Evolutionary conservation across 441 rosid species (phyloP).

Genomic region (Hura crepitans): DNA sequence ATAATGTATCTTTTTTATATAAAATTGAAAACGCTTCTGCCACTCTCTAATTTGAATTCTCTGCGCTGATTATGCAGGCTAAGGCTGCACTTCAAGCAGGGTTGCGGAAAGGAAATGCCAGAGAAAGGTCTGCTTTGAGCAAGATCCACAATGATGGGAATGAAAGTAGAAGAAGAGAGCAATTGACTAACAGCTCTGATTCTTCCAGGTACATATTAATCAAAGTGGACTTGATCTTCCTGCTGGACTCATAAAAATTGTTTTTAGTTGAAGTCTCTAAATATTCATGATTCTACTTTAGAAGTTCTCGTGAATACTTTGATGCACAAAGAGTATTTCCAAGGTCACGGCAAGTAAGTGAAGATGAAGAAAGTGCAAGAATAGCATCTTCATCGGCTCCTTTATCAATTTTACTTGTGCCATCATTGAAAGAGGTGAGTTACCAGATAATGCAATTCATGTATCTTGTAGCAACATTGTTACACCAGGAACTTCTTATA

Average conservation of each 20-base stretch:
- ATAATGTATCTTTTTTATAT: background rate
- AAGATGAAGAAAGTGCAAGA: conserved; percentile 66
- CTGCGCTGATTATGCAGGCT: conserved; percentile 59
- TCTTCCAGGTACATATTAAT: conserved; percentile 57
- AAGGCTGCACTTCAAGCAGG: conserved; percentile 82
- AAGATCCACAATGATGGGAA: conserved; percentile 51
- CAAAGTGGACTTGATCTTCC: conserved; percentile 16
- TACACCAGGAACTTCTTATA: background rate
- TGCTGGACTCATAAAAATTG: background rate
- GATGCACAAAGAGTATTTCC: conserved; percentile 48
- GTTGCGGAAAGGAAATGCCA: conserved; percentile 63
- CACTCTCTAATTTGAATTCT: too few species aligned
- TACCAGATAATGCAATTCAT: conserved; percentile 4
- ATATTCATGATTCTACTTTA: conserved; percentile 23
- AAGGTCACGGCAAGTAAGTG: conserved; percentile 48
- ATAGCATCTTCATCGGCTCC: conserved; percentile 57
- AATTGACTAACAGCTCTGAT: conserved; percentile 48
- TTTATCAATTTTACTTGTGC: conserved; percentile 69
- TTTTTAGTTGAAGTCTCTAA: conserved; percentile 21
- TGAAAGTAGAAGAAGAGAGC: conserved; percentile 54
- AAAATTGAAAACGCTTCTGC: too few species aligned
- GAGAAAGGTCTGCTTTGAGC: conserved; percentile 57
- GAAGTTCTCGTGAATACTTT: conserved; percentile 54
- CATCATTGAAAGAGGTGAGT: conserved; percentile 81
- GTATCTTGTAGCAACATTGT: background rate